Base-by-base conservation (phyloP, 768 basidiomycete species). In the Amanita jacksonii region DNA sequence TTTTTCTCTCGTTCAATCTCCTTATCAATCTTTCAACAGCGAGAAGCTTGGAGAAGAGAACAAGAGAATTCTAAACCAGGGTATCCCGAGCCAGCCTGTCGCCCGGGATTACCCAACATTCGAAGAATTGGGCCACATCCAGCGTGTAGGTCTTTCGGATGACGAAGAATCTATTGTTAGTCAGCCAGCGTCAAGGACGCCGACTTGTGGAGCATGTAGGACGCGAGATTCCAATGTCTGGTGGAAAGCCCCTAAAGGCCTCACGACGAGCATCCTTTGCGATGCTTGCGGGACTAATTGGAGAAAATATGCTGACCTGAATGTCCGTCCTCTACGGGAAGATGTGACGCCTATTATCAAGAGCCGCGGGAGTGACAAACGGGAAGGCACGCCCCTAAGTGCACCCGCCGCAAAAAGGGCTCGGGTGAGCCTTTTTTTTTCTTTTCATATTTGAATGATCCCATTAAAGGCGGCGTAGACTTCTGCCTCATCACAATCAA, bases 171-270 rank as follows among this genome's bases (percentile, higher is more conserved):
- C 89, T 1, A 69, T 88, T 49, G 70, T 84, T 43, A 70, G 66
- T 15, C 71, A 73, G 45, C 70, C 70, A 25, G 69, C 70, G 33
- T 30, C 44, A 4, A 79, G 69, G 55, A 64, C 69, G 28, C 74
- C 67, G 22, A 76, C 69, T 48, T 96, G 91, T 54, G 89, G 85
- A 27, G 86, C 87, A 3, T 96, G 91, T 59, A 71, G 84, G 38
- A 86, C 85, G 5, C 79, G 81, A 44, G 85, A 89, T 48, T 85
- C 85, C 5, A 70, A 70, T 28, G 65, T 62, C 2, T 96, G 91
- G 91, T 96, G 89, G 89, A 87, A 85, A 58, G 89, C 90, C 10
- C 92, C 91, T 2, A 87, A 87, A 57, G 85, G 84, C 16, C 72
- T 93, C n/a, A 61, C 70, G 0, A 83, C 83, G 1, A 73, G 71